phyloP scores from a whole-genome alignment of 805 yeast genomes.

The Wickerhamomyces bisporus region DNA sequence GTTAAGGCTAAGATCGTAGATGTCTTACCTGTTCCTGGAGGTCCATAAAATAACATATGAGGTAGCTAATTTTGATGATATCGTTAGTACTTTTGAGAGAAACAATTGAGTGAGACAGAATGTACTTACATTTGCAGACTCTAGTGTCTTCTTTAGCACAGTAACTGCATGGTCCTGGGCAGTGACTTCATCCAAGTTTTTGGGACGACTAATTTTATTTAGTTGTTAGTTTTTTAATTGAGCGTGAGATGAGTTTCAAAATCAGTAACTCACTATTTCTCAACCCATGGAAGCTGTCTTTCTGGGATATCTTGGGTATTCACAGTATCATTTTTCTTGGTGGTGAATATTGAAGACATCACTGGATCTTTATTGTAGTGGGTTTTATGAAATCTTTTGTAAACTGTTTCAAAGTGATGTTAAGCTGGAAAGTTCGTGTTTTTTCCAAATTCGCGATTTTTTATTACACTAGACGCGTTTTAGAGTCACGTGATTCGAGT shows the following conservation, averaged over 20 bases:
- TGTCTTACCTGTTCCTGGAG: constrained; percentile 92
- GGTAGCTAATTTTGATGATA: constrained; percentile 42
- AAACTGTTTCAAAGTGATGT: too few species aligned
- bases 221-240: constrained; percentile 3
- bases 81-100: constrained; percentile 1
- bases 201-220: constrained; percentile 68
- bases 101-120: constrained; percentile 1
- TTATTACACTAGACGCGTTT: too few species aligned
- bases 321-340: constrained; percentile 25
- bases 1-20: constrained; percentile 84
- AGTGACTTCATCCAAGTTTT: constrained; percentile 76
- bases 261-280: constrained; percentile 50
- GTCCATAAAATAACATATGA: constrained; percentile 88
- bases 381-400: too few species aligned
- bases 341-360: constrained; percentile 13
- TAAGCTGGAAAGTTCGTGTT: too few species aligned
- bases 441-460: not conserved
- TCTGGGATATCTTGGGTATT: constrained; percentile 17
- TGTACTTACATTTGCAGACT: constrained; percentile 51
- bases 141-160: constrained; percentile 72
- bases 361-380: not conserved
- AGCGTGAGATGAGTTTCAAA: not conserved
- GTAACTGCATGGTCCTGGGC: constrained; percentile 89
- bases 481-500: too few species aligned
- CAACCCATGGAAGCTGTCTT: constrained; percentile 77